Conservation (phyloP, 108 stramenopile genomes). For the Mayamaea pseudoterrestris region DNA sequence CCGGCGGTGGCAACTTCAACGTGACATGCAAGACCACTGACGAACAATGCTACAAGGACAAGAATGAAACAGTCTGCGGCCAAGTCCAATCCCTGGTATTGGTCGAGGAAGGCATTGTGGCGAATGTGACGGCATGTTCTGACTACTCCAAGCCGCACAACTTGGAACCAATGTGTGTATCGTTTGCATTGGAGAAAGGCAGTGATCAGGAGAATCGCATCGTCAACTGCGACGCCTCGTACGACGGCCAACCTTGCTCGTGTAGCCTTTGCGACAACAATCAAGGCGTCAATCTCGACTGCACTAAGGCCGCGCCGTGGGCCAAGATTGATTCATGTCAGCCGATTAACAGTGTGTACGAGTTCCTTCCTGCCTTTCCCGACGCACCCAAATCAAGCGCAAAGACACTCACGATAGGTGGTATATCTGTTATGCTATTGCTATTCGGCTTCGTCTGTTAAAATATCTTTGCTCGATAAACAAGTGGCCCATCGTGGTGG, state of each 20-base stretch:
- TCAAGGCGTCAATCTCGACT: slow-evolving; percentile 3
- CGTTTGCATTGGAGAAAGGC: background rate
- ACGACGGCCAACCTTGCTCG: slow-evolving; percentile 1
- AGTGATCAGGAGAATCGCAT: background rate
- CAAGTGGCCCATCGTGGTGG: no score
- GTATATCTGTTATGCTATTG: no score
- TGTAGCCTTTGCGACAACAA: background rate
- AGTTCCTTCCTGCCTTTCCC: slow-evolving; percentile 3
- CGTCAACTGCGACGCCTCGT: background rate
- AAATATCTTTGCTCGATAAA: no score
- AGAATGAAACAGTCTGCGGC: background rate
- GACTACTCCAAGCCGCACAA: background rate
- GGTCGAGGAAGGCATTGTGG: background rate
- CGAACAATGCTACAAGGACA: background rate
- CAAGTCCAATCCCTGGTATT: background rate
- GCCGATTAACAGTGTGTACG: background rate
- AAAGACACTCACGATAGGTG: no score
- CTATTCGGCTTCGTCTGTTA: no score
- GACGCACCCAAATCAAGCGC: no score
- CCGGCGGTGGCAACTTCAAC: background rate
- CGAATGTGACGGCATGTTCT: background rate
- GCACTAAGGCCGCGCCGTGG: background rate
- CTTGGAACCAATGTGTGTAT: background rate
- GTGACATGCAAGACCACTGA: slow-evolving; percentile 2
- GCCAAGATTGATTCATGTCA: background rate